Evolutionary conservation across 129 eudicot species (phyloP), one percentile per base, ranked within the genome.

Genomic region (Flaveria ramosissima): DNA sequence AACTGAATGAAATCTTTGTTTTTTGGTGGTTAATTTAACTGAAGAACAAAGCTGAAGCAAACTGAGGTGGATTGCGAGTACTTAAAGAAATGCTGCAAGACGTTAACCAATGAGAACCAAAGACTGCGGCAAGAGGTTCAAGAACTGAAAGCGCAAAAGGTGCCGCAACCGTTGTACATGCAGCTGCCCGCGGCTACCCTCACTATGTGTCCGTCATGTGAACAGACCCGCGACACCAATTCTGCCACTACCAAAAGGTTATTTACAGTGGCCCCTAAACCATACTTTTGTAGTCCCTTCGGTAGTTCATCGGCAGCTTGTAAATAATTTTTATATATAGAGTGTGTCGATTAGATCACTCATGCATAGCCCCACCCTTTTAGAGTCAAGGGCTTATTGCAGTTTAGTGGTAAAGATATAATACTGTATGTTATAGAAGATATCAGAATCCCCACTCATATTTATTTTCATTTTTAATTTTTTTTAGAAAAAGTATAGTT

Each of bases 31-130:
- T 62, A 13, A 17, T 46, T 10, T 9, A 39, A 24, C 8, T 53
- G 50, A 77, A 92, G 98, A 81, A 89, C 94, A 10, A 92, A 92
- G 77, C 84, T 92, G 78, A 92, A 92, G 88, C 98, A 92, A 80
- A 92, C 92, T 11, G 98, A 92, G 79, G 90, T 92, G 46, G 98
- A 92, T 76, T 92, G 98, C 53, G 98, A 92, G 75, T 83, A 82
- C 77, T 81, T 90, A 74, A 90, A 88, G 81, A 88, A 80, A 78
- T 90, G 95, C 50, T 90, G 94, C 47, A 92, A 92, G 56, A 83
- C 85, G 10, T 81, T 92, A 53, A 88, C 90, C 0, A 90, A 88
- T n/a, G 98, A 92, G 77, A 90, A 92, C 69, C 75, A 89, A 76
- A 82, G 90, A 84, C 95, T 92, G 63, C 92, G 85, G 43, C 86